Conservation (phyloP, 345 rosid species). For the Citrus sinensis region DVS_A1.0 CM039169.1:27017501-27018000, state of each 20-base stretch:
- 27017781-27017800: conserved; percentile 98
- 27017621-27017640: conserved; percentile 87
- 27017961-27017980: conserved; percentile 8
- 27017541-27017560: conserved; percentile 83
- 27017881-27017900: conserved; percentile 90
- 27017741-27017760: conserved; percentile 91
- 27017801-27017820: conserved; percentile 78
- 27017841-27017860: conserved; percentile 93
- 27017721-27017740: conserved; percentile 57
- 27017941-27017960: neutral
- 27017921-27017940: conserved; percentile 64
- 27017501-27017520: conserved; percentile 92
- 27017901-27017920: conserved; percentile 61
- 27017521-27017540: conserved; percentile 57
- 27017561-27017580: conserved; percentile 81
- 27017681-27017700: conserved; percentile 89
- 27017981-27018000: conserved; percentile 4
- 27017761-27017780: conserved; percentile 85
- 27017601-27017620: conserved; percentile 91
- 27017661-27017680: conserved; percentile 92
- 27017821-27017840: conserved; percentile 80
- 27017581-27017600: conserved; percentile 65
- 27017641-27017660: conserved; percentile 75
- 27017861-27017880: conserved; percentile 88
- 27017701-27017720: conserved; percentile 70